Percentiles rank a stretch among this genome's conserved stretches.
Evolutionary conservation across 2,329 filamentous ascomycete genomes (phyloP).

Genomic region (Cercospora sp.): DNA sequence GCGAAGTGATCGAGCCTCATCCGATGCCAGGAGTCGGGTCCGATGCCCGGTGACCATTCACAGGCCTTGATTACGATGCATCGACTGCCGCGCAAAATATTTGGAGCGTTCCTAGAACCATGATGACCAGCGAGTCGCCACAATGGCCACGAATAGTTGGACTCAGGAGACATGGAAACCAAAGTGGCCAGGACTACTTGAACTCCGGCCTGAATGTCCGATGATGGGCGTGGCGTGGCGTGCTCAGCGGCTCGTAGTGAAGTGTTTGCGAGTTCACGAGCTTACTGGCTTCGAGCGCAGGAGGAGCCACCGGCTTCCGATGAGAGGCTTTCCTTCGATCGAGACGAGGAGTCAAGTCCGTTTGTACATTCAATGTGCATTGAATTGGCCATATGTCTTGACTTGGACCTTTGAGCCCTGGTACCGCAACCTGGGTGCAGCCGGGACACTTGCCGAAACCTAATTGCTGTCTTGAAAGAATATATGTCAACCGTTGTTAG

Average conservation of each 20-base stretch:
- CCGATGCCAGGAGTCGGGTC: conserved; percentile 12
- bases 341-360: conserved; percentile 1
- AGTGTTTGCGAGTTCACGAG: not conserved
- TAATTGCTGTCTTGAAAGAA: not conserved
- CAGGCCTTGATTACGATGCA: not conserved
- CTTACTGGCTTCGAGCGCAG: not conserved
- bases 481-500: not conserved
- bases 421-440: not conserved
- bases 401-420: not conserved
- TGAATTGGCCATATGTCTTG: not conserved
- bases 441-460: not conserved
- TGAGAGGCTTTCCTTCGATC: not conserved
- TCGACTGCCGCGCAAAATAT: not conserved
- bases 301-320: not conserved
- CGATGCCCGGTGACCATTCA: not conserved
- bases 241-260: not conserved
- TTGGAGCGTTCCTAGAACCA: no score
- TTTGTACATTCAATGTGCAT: no score
- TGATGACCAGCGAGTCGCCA: not conserved
- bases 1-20: conserved; percentile 5
- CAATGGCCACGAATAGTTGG: no score
- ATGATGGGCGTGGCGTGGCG: no score
- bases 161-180: no score
- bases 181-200: no score
- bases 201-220: no score